A percentile compares a stretch with the other conserved stretches of the same genome.
Conservation (phyloP, 768 basidiomycete species). For the Rhodocollybia butyracea region DNA sequence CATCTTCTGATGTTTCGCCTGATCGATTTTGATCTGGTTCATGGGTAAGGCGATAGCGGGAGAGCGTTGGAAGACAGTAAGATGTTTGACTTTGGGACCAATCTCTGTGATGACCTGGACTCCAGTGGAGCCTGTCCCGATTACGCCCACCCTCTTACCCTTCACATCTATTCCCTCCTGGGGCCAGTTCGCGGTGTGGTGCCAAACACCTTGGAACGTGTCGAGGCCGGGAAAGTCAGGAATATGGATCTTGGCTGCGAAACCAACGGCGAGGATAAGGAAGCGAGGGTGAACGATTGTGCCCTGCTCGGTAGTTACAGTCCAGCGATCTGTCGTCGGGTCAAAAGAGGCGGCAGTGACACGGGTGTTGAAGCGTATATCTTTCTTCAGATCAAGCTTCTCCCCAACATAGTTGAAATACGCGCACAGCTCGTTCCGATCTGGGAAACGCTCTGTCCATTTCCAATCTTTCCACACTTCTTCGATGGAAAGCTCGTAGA, state of each 20-base stretch:
- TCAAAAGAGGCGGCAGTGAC: slow-evolving; percentile 20
- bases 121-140: slow-evolving; percentile 23
- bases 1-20: slow-evolving; percentile 10
- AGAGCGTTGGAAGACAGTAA: slow-evolving; percentile 27
- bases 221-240: slow-evolving; percentile 17
- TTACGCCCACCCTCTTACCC: slow-evolving; percentile 23
- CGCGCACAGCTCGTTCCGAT: slow-evolving; percentile 14
- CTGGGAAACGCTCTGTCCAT: slow-evolving; percentile 1
- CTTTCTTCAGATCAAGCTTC: slow-evolving; percentile 20
- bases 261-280: slow-evolving; percentile 21
- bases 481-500: slow-evolving; percentile 20
- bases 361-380: slow-evolving; percentile 19
- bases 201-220: slow-evolving; percentile 18
- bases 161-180: slow-evolving; percentile 16
- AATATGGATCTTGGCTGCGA: slow-evolving; percentile 18
- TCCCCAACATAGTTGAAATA: slow-evolving; percentile 22
- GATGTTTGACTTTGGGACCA: slow-evolving; percentile 15
- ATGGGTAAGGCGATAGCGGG: slow-evolving; percentile 22
- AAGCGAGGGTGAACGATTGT: slow-evolving; percentile 12
- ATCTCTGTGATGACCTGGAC: slow-evolving; percentile 22
- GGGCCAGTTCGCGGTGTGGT: slow-evolving; percentile 23
- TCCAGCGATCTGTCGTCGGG: slow-evolving; percentile 16
- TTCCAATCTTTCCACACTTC: slow-evolving; percentile 25
- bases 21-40: slow-evolving; percentile 13
- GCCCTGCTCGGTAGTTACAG: slow-evolving; percentile 17